Evolutionary conservation across 2,329 filamentous ascomycete genomes (phyloP), one percentile per base, ranked within the genome.

Genomic region (Aspergillus neotritici): DNA sequence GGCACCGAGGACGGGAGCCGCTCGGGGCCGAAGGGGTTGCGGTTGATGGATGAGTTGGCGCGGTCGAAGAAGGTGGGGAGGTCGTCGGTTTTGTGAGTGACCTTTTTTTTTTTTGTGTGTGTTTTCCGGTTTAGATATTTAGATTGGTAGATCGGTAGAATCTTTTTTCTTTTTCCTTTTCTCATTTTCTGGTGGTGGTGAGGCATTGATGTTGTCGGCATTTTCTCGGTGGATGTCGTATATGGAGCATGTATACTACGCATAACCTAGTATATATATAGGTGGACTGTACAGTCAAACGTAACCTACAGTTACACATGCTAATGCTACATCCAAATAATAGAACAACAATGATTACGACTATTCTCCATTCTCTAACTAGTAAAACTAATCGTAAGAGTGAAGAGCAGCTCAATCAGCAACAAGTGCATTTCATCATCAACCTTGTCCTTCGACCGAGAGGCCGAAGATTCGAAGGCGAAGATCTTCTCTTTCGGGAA

Each of bases 21-120:
- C 7, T 66, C 65, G 13, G 66, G 65, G 2, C 46, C 40, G 7
- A 62, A 64, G 43, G 59, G 61, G 17, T 48, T 66, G 47, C 53
- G 60, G n/a, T 41, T 70, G 47, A 56, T 52, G 50, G 63, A 69
- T 7, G 66, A 70, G 49, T 48, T 69, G 57, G 64, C 58, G 2
- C 67, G 59, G 52, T 53, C 46, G 28, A 56, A 39, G 37, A 60
- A 60, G 41, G 53, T 46, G 11, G 35, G 25, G 12, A 49, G 58
- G 8, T 42, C 15, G 13, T 56, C 57, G 35, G 49, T 48, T n/a
- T 38, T 64, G 40, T 64, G 53, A 34, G n/a, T 34, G 28, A 28
- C 30, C 5, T n/a, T 30, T 14, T n/a, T 12, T 34, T 16, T 37
- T 5, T 13, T 6, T 41, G 6, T 40, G 37, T 35, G 21, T 31